Conservation (phyloP, 768 basidiomycete species). For the Myochromella boudieri region DNA sequence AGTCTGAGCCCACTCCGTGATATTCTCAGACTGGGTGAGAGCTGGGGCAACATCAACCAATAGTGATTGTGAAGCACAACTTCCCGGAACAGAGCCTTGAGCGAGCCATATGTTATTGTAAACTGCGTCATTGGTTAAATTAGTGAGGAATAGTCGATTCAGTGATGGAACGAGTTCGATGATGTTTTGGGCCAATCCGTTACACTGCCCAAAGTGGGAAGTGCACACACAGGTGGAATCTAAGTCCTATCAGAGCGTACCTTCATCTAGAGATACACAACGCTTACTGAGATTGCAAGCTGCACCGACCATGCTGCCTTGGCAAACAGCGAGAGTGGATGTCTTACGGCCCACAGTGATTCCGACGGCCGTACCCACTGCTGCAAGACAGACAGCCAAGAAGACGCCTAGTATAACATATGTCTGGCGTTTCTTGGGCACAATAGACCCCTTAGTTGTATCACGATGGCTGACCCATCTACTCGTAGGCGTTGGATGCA, state of each 20-base stretch:
- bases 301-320: slow-evolving; percentile 45
- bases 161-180: slow-evolving; percentile 47
- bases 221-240: slow-evolving; percentile 66
- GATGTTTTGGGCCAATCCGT: slow-evolving; percentile 53
- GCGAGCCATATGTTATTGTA: slow-evolving; percentile 51
- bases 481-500: background rate
- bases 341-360: slow-evolving; percentile 37
- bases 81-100: slow-evolving; percentile 40
- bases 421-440: slow-evolving; percentile 19
- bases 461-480: background rate
- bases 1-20: slow-evolving; percentile 57
- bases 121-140: slow-evolving; percentile 42
- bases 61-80: slow-evolving; percentile 52
- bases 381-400: slow-evolving; percentile 35
- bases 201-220: slow-evolving; percentile 44
- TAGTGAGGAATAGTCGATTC: slow-evolving; percentile 46
- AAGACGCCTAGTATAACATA: slow-evolving; percentile 31
- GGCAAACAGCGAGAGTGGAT: slow-evolving; percentile 29
- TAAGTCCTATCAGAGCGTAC: slow-evolving; percentile 20
- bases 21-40: slow-evolving; percentile 45
- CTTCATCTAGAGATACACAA: background rate
- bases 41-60: slow-evolving; percentile 54
- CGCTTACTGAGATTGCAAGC: slow-evolving; percentile 57
- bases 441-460: background rate
- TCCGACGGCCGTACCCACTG: slow-evolving; percentile 45